phyloP scores from a whole-genome alignment of 345 rosid genomes.

The Eucalyptus viminalis region DNA sequence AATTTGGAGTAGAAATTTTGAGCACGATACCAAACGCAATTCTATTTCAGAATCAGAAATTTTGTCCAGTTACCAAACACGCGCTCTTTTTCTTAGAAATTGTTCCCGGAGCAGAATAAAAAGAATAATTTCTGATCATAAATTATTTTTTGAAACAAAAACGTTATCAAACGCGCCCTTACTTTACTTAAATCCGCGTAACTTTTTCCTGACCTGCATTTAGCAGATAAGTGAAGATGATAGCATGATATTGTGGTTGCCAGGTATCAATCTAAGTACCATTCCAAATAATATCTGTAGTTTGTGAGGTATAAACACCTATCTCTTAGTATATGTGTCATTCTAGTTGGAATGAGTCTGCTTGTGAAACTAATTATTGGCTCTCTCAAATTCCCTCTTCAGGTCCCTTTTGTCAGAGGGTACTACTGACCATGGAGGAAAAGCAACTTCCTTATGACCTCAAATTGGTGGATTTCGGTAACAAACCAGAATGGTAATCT shows the following conservation, averaged over 20 bases:
- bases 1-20: too few relatives aligned
- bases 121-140: too few relatives aligned
- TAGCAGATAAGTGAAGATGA: not conserved
- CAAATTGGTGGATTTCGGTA: conserved; percentile 74
- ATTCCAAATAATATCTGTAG: not conserved
- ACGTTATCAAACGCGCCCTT: not conserved
- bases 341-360: not conserved
- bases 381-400: not conserved
- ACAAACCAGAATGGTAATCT: conserved; percentile 87
- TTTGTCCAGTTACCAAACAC: too few relatives aligned
- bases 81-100: too few relatives aligned
- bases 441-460: conserved; percentile 76
- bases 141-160: too few relatives aligned
- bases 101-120: too few relatives aligned
- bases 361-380: not conserved
- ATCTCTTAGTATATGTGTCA: not conserved
- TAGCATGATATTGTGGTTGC: not conserved
- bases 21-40: too few relatives aligned
- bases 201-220: not conserved
- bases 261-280: not conserved
- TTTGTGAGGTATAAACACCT: not conserved
- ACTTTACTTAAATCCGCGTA: not conserved
- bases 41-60: too few relatives aligned
- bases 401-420: conserved; percentile 95
- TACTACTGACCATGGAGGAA: conserved; percentile 78